phyloP scores from a whole-genome alignment of 768 basidiomycete species.

The Calocera cornea region DNA sequence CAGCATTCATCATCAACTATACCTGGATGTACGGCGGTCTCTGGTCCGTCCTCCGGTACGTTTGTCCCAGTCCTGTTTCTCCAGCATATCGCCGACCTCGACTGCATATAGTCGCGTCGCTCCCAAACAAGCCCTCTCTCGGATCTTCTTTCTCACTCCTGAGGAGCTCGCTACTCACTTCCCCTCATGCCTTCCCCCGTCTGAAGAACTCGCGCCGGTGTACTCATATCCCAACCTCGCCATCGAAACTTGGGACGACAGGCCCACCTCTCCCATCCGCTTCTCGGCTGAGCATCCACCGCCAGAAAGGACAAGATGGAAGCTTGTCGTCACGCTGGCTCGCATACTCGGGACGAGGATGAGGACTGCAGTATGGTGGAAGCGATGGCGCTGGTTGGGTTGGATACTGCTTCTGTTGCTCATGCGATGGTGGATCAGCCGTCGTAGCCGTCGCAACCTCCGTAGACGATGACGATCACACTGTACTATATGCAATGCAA shows the following conservation, averaged over 20 bases:
- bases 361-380: neutral
- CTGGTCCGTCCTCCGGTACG: neutral
- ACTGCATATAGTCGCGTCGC: neutral
- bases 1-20: slow-evolving; percentile 2
- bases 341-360: neutral
- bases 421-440: neutral
- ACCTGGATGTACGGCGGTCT: slow-evolving; percentile 4
- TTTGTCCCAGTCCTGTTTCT: neutral
- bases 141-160: neutral
- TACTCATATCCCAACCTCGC: neutral
- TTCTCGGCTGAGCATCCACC: neutral
- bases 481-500: neutral
- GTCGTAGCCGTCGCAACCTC: neutral
- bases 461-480: neutral
- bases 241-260: neutral
- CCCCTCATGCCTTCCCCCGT: neutral
- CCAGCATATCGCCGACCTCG: neutral
- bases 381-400: neutral
- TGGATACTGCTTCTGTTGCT: neutral
- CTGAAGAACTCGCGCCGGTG: neutral
- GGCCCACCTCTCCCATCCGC: neutral
- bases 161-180: neutral
- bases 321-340: neutral
- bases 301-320: neutral
- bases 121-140: neutral